Evolutionary conservation across 2,329 filamentous ascomycete genomes (phyloP).

Genomic region (Botrytis hyacinthi): DNA sequence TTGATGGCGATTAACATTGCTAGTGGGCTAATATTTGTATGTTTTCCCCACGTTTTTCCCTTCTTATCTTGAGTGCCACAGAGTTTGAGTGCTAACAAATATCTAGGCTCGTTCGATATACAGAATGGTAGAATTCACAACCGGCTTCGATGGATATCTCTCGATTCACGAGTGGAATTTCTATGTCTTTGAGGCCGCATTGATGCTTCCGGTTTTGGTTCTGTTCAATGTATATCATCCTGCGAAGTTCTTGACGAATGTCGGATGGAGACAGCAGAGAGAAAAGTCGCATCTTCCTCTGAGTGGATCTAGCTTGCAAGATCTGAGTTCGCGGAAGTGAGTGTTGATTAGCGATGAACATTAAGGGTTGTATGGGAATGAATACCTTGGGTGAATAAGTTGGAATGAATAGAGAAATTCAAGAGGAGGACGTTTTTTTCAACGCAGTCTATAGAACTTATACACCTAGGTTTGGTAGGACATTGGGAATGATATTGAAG

Average conservation of each 20-base stretch:
- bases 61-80: background rate
- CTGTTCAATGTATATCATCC: slow-evolving; percentile 52
- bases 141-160: slow-evolving; percentile 49
- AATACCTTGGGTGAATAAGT: background rate
- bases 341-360: background rate
- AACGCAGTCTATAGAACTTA: background rate
- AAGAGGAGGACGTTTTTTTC: background rate
- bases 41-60: slow-evolving; percentile 23
- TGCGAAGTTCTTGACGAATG: slow-evolving; percentile 39
- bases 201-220: slow-evolving; percentile 41
- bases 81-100: background rate
- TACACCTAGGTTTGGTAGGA: background rate
- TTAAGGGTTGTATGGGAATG: background rate
- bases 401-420: background rate
- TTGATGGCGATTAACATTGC: slow-evolving; percentile 45
- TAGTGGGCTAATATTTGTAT: slow-evolving; percentile 47
- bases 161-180: slow-evolving; percentile 52
- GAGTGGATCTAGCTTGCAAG: background rate
- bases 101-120: slow-evolving; percentile 46
- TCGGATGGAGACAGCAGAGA: slow-evolving; percentile 17
- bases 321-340: background rate
- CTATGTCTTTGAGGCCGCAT: slow-evolving; percentile 47
- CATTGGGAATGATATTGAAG: background rate
- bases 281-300: background rate
- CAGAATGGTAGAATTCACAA: slow-evolving; percentile 50